These are phyloP conservation scores for Talaromyces trachyspermus DNA, from an alignment of 495 filamentous ascomycete genomes.

Conservation along the genomic window DNA sequence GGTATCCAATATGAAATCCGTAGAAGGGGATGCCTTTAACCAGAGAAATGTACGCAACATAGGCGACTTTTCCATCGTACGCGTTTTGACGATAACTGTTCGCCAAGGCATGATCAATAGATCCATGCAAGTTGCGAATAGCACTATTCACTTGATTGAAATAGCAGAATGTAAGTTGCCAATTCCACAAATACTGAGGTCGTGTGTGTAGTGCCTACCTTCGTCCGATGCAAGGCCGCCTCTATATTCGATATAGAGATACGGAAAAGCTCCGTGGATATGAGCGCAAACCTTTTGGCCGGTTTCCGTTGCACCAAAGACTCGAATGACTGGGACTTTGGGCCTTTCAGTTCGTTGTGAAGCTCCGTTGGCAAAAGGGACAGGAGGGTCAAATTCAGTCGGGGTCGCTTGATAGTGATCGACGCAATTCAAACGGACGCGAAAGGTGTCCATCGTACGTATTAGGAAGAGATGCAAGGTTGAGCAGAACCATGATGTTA, in stretches of 20 bases:
- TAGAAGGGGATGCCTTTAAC: conserved; percentile 95
- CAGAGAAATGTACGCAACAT: conserved; percentile 82
- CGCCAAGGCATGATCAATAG: conserved; percentile 79
- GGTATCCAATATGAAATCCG: conserved; percentile 88
- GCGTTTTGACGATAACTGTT: conserved; percentile 71
- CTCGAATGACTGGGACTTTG: conserved; percentile 77
- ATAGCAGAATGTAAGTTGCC: background rate
- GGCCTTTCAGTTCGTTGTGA: conserved; percentile 45
- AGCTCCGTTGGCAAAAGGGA: conserved; percentile 50
- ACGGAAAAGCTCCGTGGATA: conserved; percentile 92
- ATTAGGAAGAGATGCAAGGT: background rate
- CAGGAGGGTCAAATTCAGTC: conserved; percentile 71
- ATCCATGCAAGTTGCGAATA: conserved; percentile 63
- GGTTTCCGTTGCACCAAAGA: conserved; percentile 90
- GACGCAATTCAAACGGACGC: conserved; percentile 87
- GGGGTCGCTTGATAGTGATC: conserved; percentile 81
- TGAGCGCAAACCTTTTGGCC: conserved; percentile 96
- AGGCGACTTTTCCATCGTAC: conserved; percentile 57
- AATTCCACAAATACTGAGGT: background rate
- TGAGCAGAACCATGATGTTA: conserved; percentile 5
- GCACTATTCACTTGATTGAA: conserved; percentile 54
- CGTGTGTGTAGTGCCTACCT: conserved; percentile 41
- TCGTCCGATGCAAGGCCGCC: conserved; percentile 57
- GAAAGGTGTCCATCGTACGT: conserved; percentile 57
- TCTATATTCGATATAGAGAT: conserved; percentile 83